Conservation (phyloP, 2,329 filamentous ascomycete species). For the Canariomyces notabilis region DNA sequence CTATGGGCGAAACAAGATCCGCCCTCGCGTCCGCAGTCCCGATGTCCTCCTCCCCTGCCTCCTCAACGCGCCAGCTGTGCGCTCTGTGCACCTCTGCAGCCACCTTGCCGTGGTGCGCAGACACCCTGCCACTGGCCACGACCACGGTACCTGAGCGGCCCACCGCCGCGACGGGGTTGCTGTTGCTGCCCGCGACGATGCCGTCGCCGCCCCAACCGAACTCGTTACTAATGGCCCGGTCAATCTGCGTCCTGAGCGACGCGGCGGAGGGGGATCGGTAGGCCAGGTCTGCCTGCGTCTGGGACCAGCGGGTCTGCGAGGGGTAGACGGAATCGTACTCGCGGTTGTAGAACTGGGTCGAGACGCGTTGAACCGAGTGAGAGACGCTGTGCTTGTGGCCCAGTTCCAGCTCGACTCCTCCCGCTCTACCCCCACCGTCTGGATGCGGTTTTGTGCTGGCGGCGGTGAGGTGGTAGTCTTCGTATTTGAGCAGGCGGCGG, state of each 20-base stretch:
- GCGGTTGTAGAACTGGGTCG: neutral
- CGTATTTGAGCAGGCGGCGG: conserved; percentile 43
- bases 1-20: too few relatives aligned
- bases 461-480: conserved; percentile 46
- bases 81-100: conserved; percentile 13
- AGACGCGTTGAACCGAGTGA: neutral
- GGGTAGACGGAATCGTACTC: neutral
- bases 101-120: conserved; percentile 5
- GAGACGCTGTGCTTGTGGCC: neutral
- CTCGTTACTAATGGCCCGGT: conserved; percentile 31
- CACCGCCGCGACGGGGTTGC: neutral
- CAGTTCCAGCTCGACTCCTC: conserved; percentile 6
- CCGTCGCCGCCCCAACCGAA: conserved; percentile 29
- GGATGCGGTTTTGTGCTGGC: conserved; percentile 34
- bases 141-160: conserved; percentile 21
- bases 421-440: too few relatives aligned
- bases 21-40: neutral
- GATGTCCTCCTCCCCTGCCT: conserved; percentile 11
- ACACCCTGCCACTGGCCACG: conserved; percentile 16
- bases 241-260: conserved; percentile 25
- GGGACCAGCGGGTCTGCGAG: conserved; percentile 3
- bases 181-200: neutral
- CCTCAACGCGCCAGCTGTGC: conserved; percentile 24
- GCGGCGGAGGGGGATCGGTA: conserved; percentile 18
- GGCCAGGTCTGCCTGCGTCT: conserved; percentile 28